Evolutionary conservation across 75 land plant species (phyloP).

Genomic region (Cunninghamia lanceolata): DNA sequence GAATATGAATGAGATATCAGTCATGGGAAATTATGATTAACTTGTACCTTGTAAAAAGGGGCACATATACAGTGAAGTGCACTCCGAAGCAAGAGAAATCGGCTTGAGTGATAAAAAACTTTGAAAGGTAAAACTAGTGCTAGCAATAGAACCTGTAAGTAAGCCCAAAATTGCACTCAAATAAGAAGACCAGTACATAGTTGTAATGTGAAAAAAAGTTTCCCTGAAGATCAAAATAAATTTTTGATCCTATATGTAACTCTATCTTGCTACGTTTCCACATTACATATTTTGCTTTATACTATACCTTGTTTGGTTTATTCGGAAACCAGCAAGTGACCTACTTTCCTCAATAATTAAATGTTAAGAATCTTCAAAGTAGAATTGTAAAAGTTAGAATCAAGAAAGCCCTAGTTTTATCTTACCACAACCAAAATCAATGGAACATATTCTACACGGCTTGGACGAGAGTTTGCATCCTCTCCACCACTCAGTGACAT

Average conservation of each 20-base stretch:
- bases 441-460: conserved; percentile 24
- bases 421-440: conserved; percentile 30
- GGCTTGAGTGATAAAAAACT: conserved; percentile 43
- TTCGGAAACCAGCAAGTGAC: background rate
- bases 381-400: background rate
- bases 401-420: background rate
- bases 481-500: background rate
- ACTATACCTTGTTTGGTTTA: background rate
- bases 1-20: conserved; percentile 32
- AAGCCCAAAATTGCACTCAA: background rate
- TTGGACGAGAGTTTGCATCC: conserved; percentile 10
- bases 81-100: conserved; percentile 39
- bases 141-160: conserved; percentile 28
- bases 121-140: conserved; percentile 44
- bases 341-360: background rate
- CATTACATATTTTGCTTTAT: background rate
- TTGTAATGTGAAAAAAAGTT: background rate
- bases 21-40: background rate
- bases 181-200: background rate
- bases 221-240: background rate
- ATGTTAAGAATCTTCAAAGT: background rate
- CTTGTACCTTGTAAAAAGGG: conserved; percentile 59
- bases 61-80: conserved; percentile 32
- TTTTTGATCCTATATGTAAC: background rate
- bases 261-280: background rate